Conservation (phyloP, 345 rosid genomes). For the Murraya paniculata region DNA sequence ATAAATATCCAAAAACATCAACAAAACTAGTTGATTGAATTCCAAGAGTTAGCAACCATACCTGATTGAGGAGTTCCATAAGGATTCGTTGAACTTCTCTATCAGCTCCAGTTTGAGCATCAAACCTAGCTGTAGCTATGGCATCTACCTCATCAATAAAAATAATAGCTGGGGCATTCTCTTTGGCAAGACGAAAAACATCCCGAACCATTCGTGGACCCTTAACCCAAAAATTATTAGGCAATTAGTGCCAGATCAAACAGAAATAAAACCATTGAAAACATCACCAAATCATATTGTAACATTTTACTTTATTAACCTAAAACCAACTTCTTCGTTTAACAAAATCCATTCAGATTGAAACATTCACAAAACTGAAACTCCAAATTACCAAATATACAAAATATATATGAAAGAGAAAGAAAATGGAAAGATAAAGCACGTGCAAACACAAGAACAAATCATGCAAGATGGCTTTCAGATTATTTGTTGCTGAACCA, state of each 20-base stretch:
- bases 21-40: neutral
- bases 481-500: neutral
- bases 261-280: neutral
- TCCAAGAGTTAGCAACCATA: slow-evolving; percentile 2
- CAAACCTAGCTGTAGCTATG: slow-evolving; percentile 98
- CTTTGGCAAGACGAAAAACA: slow-evolving; percentile 97
- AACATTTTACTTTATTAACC: neutral
- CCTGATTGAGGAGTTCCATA: slow-evolving; percentile 98
- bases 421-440: neutral
- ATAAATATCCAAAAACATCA: neutral
- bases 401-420: neutral
- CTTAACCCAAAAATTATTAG: slow-evolving; percentile 28
- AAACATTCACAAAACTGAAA: neutral
- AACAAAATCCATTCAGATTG: neutral
- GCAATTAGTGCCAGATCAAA: neutral
- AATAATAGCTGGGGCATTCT: slow-evolving; percentile 98
- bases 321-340: neutral
- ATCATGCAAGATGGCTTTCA: neutral
- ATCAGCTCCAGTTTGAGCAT: slow-evolving; percentile 99
- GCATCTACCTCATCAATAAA: slow-evolving; percentile 99
- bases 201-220: slow-evolving; percentile 99
- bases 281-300: neutral
- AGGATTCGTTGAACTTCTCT: slow-evolving; percentile 97
- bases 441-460: neutral
- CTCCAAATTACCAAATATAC: neutral